These are phyloP conservation scores for Cicer bijugum DNA, from an alignment of 306 rosid species.

Conservation along the genomic window DNA sequence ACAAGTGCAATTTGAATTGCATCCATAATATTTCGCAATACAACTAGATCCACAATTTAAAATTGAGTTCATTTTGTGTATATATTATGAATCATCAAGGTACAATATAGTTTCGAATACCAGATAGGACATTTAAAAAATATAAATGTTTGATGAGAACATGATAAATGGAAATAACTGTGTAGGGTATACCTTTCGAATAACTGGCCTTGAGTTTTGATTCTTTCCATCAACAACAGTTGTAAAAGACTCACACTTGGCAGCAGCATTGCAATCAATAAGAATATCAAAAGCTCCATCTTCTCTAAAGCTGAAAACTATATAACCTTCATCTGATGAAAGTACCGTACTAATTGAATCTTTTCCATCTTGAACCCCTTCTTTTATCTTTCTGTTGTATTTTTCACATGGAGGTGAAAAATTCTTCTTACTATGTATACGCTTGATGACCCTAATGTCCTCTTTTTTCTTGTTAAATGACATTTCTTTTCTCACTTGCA, in stretches of 20 bases:
- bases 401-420: constrained; percentile 32
- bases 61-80: not conserved
- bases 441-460: constrained; percentile 19
- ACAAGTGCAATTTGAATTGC: not conserved
- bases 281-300: constrained; percentile 66
- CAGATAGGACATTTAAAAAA: no score
- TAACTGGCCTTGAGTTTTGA: constrained; percentile 48
- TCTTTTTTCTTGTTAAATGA: constrained; percentile 35
- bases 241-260: constrained; percentile 34
- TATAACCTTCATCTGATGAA: constrained; percentile 55
- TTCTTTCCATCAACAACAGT: constrained; percentile 40
- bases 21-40: not conserved
- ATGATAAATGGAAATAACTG: not conserved
- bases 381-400: constrained; percentile 25
- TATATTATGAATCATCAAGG: not conserved
- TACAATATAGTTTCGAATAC: no score
- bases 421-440: constrained; percentile 14
- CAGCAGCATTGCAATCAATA: constrained; percentile 45
- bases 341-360: constrained; percentile 46
- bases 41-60: no score
- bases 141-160: not conserved
- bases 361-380: constrained; percentile 30
- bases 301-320: constrained; percentile 64
- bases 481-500: constrained; percentile 44
- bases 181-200: constrained; percentile 58